These are phyloP conservation scores for Adansonia grandidieri DNA, from an alignment of 441 rosid species.

Conservation along the genomic window DNA sequence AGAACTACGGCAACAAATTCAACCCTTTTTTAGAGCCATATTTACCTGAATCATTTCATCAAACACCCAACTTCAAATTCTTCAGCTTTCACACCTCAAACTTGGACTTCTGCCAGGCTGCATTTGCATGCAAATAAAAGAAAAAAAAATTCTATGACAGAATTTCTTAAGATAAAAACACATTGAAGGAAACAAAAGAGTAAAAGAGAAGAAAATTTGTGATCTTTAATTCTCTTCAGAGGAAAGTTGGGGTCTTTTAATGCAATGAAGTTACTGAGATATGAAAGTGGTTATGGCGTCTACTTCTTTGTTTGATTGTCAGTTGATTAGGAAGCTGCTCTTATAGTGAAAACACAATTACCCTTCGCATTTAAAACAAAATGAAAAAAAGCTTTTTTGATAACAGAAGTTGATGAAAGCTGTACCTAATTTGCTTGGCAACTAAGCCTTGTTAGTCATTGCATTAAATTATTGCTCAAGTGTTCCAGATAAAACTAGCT, in stretches of 20 bases:
- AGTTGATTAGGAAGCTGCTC: conserved; percentile 22
- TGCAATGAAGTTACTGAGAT: not conserved
- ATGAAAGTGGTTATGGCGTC: conserved; percentile 38
- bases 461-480: conserved; percentile 12
- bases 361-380: conserved; percentile 37
- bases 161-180: not conserved
- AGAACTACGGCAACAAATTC: not conserved
- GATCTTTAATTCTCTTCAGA: conserved; percentile 11
- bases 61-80: conserved; percentile 4
- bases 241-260: conserved; percentile 16
- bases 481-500: conserved; percentile 13
- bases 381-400: not conserved
- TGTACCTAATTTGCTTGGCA: conserved; percentile 30
- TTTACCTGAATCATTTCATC: not conserved
- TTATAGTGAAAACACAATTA: conserved; percentile 14
- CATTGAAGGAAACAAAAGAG: not conserved
- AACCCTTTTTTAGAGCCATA: conserved; percentile 1
- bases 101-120: not conserved
- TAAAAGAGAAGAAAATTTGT: not conserved
- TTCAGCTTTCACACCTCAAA: conserved; percentile 14
- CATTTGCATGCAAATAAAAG: conserved; percentile 15
- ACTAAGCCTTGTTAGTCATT: conserved; percentile 17
- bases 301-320: conserved; percentile 30
- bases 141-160: not conserved
- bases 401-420: not conserved